Base-by-base conservation (phyloP, 2,329 filamentous ascomycete species). In the Fusarium citri region DNA sequence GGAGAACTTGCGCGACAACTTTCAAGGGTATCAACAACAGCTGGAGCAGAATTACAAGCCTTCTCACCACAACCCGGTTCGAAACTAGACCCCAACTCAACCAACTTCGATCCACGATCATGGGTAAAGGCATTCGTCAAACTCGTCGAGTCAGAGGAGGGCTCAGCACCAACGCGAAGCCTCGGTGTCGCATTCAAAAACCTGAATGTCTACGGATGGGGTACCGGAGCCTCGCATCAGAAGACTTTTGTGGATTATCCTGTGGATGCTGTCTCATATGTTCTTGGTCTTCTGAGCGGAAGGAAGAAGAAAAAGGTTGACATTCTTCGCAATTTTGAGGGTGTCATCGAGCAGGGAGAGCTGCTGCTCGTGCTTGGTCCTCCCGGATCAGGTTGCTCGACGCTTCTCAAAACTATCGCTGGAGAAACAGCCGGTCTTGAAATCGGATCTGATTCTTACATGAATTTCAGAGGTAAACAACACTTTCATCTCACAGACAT, bases 321-420 rank as follows among this genome's bases (percentile, higher is more conserved):
- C 20, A 78, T 78, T 9, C 47, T 78, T 6, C 66, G 64, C 2
- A 50, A 73, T 8, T 78, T 78, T 8, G 76, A 78, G n/a, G 76
- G 76, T 15, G 51, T 78, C 3, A 37, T 78, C 6, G 74, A 78
- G 1, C 50, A 76, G 6, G 76, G 76, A 0, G 76, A 78, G 47
- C 26, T 78, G 49, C n/a, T 78, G 0, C 64, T 78, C 2, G 76
- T 78, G 1, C 66, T 91, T 8, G 89, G 89, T 12, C 84, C 86
- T 34, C 88, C 87, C 7, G 81, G 81, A 2, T 77, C 77, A 40
- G 87, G 87, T 18, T 88, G 86, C 71, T 85, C 83, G n/a, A 89
- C 87, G 1, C 76, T 89, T 2, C 78, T 89, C 12, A 89, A 89
- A 74, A 83, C 86, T 0, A 81, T 89, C 20, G 81, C 82, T 0